Evolutionary conservation across 352 stramenopile species (phyloP).

Genomic region (Globisporangium polare): DNA sequence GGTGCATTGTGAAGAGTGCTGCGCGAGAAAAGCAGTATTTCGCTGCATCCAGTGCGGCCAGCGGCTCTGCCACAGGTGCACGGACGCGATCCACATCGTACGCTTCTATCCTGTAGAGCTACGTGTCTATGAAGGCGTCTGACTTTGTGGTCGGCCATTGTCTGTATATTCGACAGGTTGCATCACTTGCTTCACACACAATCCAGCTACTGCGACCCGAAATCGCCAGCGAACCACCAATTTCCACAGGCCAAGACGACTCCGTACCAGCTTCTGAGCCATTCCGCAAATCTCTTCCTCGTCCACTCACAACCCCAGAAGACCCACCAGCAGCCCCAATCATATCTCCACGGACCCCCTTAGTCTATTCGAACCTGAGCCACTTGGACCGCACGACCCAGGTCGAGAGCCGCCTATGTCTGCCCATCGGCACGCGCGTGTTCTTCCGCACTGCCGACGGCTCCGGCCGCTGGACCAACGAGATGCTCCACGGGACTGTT

Average conservation of each 20-base stretch:
- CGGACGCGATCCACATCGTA: slow-evolving; percentile 78
- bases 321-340: slow-evolving; percentile 12
- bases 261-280: background rate
- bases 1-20: slow-evolving; percentile 56
- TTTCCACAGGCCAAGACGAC: background rate
- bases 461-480: slow-evolving; percentile 40
- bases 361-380: background rate
- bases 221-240: background rate
- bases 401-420: slow-evolving; percentile 24
- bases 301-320: background rate
- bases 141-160: background rate
- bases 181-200: slow-evolving; percentile 30
- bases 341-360: slow-evolving; percentile 1
- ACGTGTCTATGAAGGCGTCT: no score
- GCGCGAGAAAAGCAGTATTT: slow-evolving; percentile 19
- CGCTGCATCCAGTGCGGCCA: slow-evolving; percentile 44
- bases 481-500: slow-evolving; percentile 53
- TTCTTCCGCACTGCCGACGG: slow-evolving; percentile 46
- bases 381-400: slow-evolving; percentile 15
- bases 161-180: slow-evolving; percentile 29
- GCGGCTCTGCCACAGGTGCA: slow-evolving; percentile 53
- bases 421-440: slow-evolving; percentile 39
- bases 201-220: slow-evolving; percentile 17
- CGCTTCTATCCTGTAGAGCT: no score
- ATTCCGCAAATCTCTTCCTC: background rate